Base-by-base conservation (phyloP, 345 rosid species). In the Citrus inodora region DNA sequence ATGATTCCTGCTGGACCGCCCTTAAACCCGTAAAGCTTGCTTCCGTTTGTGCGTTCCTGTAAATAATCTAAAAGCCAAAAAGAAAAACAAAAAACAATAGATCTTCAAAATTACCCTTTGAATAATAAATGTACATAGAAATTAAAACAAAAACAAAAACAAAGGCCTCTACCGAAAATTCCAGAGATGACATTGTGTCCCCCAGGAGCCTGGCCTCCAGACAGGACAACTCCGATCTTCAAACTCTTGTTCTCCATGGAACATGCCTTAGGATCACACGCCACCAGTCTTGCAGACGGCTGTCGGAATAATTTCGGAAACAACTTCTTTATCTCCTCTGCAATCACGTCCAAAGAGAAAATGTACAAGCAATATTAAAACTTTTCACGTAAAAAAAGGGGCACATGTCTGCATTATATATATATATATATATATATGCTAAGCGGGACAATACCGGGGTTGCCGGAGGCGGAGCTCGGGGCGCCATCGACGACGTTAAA, bases 141-240 rank as follows among this genome's bases (percentile, higher is more conserved):
- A 9, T 8, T n/a, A 0, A 38, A 13, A 51, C 19, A 69, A 28
- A 28, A 53, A 70, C 8, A 27, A 68, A 37, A 32, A 27, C 3
- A 69, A 28, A 28, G 38, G 6, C 3, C 86, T 71, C 56, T 13
- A 85, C 88, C 88, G 27, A 80, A 85, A 81, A 85, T 80, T 37
- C 88, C 88, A 69, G 81, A 83, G 19, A 85, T 85, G 40, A 85
- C 88, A 83, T 85, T 85, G 82, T 85, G 86, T 4, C 88, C 88
- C 8, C 88, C 88, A 7, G 88, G 88, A 5, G 88, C 88, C 63
- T 85, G 88, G 40, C 88, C 88, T 40, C 88, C 88, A 3, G 88
- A 85, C 28, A 85, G 75, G 13, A 85, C 88, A 13, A 85, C 86
- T 33, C 86, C 88, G 48, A 85, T 79, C 80, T 73, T 85, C 76